A percentile compares a stretch with the other conserved stretches of the same genome.
Evolutionary conservation across 768 basidiomycete genomes (phyloP).

Genomic region (Hygrophorus pudorinus): DNA sequence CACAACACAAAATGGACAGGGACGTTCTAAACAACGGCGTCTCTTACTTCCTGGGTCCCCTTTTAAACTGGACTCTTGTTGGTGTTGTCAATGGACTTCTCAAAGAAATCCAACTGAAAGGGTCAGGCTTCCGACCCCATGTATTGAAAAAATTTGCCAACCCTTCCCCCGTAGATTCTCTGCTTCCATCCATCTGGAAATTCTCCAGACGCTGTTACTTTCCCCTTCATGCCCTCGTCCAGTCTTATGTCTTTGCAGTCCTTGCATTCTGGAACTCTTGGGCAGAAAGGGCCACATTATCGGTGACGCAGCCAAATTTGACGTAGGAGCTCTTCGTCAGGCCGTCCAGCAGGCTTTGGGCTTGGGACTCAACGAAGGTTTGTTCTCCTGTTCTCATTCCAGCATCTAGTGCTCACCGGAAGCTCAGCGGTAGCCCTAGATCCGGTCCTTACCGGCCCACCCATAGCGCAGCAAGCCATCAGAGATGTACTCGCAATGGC

Average conservation of each 20-base stretch:
- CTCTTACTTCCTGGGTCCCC: constrained; percentile 62
- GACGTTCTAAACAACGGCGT: constrained; percentile 67
- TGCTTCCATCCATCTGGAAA: constrained; percentile 45
- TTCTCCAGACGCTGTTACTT: constrained; percentile 56
- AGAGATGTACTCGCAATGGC: constrained; percentile 47
- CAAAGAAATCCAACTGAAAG: constrained; percentile 45
- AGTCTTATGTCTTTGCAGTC: constrained; percentile 55
- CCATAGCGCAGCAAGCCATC: constrained; percentile 36
- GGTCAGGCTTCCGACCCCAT: constrained; percentile 27
- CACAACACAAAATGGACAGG: constrained; percentile 48
- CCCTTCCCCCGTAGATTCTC: constrained; percentile 27
- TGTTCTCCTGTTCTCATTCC: constrained; percentile 8
- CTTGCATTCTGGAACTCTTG: constrained; percentile 37
- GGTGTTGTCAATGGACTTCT: constrained; percentile 59
- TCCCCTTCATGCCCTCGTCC: constrained; percentile 56
- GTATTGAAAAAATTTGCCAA: not conserved
- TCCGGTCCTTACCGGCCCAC: constrained; percentile 11
- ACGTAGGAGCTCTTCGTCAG: constrained; percentile 4
- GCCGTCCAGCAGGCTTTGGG: constrained; percentile 1
- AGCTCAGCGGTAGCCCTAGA: constrained; percentile 9
- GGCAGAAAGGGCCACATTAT: constrained; percentile 22
- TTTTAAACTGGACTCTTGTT: constrained; percentile 74
- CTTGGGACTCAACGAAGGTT: constrained; percentile 6
- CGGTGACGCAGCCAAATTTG: not conserved
- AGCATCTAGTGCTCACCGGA: constrained; percentile 13